Evolutionary conservation across 805 yeast genomes (phyloP), one percentile per base, ranked within the genome.

Genomic region (Millerozyma miso): DNA sequence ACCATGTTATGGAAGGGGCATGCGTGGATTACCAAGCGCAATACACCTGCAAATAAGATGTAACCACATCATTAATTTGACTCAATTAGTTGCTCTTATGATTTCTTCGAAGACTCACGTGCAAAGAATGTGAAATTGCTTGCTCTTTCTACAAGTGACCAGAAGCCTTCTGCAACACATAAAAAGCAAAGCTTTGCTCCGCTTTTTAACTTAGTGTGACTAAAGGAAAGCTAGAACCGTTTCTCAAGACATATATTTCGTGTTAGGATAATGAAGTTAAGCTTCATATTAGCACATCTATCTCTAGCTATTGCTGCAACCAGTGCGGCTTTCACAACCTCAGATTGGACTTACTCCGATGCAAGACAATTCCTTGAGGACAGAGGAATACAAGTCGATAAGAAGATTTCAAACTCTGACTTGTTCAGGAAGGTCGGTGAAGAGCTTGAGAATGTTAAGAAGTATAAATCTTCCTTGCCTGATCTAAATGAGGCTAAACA

Each of bases 291-390:
- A 15, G 23, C 33, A 16, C 16, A 19, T 29, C 14, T 43, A 17
- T 32, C 39, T 15, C 38, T 31, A 33, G 38, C 26, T 33, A 38
- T 38, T 16, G 38, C 41, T 33, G 42, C 41, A 31, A 19, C 33
- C 15, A 12, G 17, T 20, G 31, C 31, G 10, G 47, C 48, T 16
- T 31, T 44, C 3, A 16, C 29, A 23, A 23, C 29, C 14, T 32
- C 34, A 6, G 34, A 42, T 12, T 54, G 56, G 56, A 46, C 42
- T 29, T 42, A 36, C 29, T 44, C 39, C 50, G 69, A 63, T 38
- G 37, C 62, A 18, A 52, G 57, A 37, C 59, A 61, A 19, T 63
- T 63, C 37, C 55, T 63, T 33, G 37, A 42, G 13, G 67, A 61
- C 42, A 58, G 63, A 35, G 48, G 56, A 12, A 45, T 62, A 17